Percentiles rank a stretch among this genome's conserved stretches.
Conservation (phyloP, 2,329 filamentous ascomycete species). For the Claviceps sp. region DNA sequence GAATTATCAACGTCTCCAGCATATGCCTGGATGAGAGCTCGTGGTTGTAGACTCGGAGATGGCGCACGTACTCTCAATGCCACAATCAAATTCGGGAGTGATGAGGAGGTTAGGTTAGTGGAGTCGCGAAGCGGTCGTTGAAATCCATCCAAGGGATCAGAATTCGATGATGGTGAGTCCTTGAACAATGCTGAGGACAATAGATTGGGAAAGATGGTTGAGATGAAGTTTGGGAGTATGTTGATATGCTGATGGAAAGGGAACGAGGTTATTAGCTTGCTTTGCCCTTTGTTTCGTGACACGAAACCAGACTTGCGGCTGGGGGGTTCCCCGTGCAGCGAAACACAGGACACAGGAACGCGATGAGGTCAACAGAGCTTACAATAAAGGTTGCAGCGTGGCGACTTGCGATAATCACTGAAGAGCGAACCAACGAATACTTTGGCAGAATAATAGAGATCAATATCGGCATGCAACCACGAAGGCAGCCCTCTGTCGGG, state of each 20-base stretch:
- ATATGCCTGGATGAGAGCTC: slow-evolving; percentile 9
- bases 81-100: slow-evolving; percentile 14
- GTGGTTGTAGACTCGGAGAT: slow-evolving; percentile 5
- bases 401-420: slow-evolving; percentile 20
- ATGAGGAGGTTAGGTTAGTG: slow-evolving; percentile 3
- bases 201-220: slow-evolving; percentile 4
- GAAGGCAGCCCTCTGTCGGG: neutral
- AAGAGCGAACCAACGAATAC: slow-evolving; percentile 24
- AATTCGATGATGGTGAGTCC: neutral
- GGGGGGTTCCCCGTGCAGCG: slow-evolving; percentile 1
- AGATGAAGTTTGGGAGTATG: slow-evolving; percentile 1
- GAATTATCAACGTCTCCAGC: slow-evolving; percentile 10
- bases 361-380: slow-evolving; percentile 7
- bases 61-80: slow-evolving; percentile 13
- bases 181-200: neutral
- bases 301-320: slow-evolving; percentile 4
- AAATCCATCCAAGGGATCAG: slow-evolving; percentile 2
- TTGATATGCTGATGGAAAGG: neutral
- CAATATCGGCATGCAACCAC: slow-evolving; percentile 18
- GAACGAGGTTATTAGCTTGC: slow-evolving; percentile 4
- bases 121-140: slow-evolving; percentile 4
- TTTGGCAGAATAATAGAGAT: slow-evolving; percentile 24
- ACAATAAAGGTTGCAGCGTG: slow-evolving; percentile 22
- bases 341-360: neutral
- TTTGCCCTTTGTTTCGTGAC: slow-evolving; percentile 2